Evolutionary conservation across 805 yeast species (phyloP), one percentile per base, ranked within the genome.

Genomic region (Cyberlindnera japonica): DNA sequence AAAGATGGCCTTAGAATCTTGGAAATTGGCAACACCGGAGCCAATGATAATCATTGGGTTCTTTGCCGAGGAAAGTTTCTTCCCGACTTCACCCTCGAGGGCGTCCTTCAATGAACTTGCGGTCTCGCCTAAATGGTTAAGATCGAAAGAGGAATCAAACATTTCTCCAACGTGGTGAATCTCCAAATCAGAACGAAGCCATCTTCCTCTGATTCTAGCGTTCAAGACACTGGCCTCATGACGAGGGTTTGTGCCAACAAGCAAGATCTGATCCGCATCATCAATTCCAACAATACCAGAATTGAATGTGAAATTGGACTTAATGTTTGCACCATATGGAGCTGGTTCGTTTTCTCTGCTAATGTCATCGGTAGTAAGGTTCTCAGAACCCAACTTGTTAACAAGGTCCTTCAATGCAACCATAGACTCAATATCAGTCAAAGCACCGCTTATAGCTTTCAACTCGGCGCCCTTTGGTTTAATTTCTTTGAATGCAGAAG

Each of bases 181-280:
- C 52, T 84, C 83, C 55, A 84, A 72, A 51, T 72, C 67, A 27
- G 79, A 73, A 52, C 81, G 69, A 58, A 86, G 69, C 93, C 91
- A 86, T 45, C 74, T 79, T 61, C 79, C 82, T 71, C 95, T 78
- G 53, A 86, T 81, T 65, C 95, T 77, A 30, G 91, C 77, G 63
- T 86, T 86, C 55, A 86, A 71, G 14, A 87, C 95, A 31, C 95
- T 88, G 44, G 95, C 95, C 68, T 86, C 95, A 59, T 75, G 88
- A 59, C 95, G 76, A 44, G 95, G 95, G 69, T 86, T 86, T 33
- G 95, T 79, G 47, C 95, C 95, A 43, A 86, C 76, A 45, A 86
- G 71, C 56, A 86, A 70, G 47, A 86, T 81, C 52, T 77, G 86
- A 58, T 87, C 95, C 38, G 95, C 89, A 44, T 79, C 82, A 62